Conservation (phyloP, 225 moss, liverwort and hornwort species). For the Pseudoscleropodium purum region DNA sequence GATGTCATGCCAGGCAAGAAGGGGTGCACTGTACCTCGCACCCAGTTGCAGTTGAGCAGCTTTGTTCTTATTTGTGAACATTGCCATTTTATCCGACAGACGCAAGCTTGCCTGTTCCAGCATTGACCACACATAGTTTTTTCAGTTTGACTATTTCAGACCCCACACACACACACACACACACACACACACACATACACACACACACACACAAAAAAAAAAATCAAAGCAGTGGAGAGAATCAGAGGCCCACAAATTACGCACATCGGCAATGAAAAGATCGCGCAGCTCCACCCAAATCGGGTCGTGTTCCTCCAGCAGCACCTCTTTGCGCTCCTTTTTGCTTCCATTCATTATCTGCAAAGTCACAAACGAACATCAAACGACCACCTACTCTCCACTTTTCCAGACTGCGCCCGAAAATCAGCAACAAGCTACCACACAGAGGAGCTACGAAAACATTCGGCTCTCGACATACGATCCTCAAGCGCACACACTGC, state of each 20-base stretch:
- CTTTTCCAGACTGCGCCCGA: neutral
- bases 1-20: neutral
- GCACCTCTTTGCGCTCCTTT: constrained; percentile 84
- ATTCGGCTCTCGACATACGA: neutral
- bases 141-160: neutral
- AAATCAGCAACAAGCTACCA: neutral
- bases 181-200: constrained; percentile 11
- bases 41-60: constrained; percentile 85
- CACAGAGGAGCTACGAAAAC: neutral
- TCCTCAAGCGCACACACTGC: neutral
- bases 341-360: constrained; percentile 68
- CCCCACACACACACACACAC: neutral
- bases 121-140: neutral
- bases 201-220: neutral
- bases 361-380: neutral
- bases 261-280: constrained; percentile 95
- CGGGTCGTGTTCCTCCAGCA: constrained; percentile 95
- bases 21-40: constrained; percentile 42
- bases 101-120: constrained; percentile 60
- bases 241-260: constrained; percentile 5
- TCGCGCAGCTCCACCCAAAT: constrained; percentile 97
- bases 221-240: neutral
- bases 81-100: constrained; percentile 78
- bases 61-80: constrained; percentile 90
- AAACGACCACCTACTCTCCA: neutral